Percentiles rank a stretch among this genome's conserved stretches.
phyloP scores from a whole-genome alignment of 495 filamentous ascomycete species.

The Xylaria grammica region DNA sequence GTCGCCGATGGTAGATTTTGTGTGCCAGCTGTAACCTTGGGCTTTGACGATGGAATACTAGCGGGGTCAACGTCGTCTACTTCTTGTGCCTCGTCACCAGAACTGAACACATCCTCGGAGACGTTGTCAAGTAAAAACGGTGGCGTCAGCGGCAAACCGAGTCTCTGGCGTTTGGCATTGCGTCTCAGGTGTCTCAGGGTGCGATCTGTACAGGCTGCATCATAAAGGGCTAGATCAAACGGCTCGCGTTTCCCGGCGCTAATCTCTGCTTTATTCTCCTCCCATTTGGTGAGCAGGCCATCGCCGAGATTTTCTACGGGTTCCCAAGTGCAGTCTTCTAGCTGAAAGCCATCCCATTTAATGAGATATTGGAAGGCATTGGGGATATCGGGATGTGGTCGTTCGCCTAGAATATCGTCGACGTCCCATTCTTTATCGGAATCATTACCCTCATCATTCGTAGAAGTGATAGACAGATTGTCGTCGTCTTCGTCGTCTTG shows the following conservation, averaged over 20 bases:
- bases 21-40: neutral
- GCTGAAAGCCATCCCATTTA: constrained; percentile 68
- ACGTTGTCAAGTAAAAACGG: constrained; percentile 23
- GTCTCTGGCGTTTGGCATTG: constrained; percentile 49
- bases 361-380: constrained; percentile 61
- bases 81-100: constrained; percentile 16
- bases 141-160: constrained; percentile 37
- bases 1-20: neutral
- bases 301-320: constrained; percentile 58
- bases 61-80: constrained; percentile 4
- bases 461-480: constrained; percentile 67
- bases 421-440: constrained; percentile 54
- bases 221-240: constrained; percentile 58
- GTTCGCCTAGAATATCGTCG: constrained; percentile 59
- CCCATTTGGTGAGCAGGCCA: constrained; percentile 58
- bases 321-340: constrained; percentile 68
- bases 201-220: constrained; percentile 36
- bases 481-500: constrained; percentile 53
- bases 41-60: constrained; percentile 1
- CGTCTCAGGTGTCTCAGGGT: constrained; percentile 53
- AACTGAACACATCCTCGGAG: constrained; percentile 1
- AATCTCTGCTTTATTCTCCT: constrained; percentile 53
- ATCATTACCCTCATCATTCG: constrained; percentile 50
- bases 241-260: constrained; percentile 40
- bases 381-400: constrained; percentile 34